phyloP scores from a whole-genome alignment of 2,329 filamentous ascomycete species.

The Fusarium hainanense region DNA sequence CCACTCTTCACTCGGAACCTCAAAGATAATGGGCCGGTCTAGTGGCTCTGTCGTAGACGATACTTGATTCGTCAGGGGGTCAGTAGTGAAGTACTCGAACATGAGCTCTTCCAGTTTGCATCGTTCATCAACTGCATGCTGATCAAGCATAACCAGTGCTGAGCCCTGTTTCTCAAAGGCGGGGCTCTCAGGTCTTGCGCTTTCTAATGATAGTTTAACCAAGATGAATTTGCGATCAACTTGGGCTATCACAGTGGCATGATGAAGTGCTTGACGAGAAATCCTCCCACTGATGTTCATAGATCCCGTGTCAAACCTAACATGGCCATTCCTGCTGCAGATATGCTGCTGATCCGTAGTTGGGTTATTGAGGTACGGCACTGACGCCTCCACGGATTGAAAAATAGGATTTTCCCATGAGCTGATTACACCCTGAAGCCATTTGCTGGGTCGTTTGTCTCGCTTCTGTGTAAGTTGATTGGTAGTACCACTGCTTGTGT shows the following conservation, averaged over 20 bases:
- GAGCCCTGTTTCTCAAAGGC: slow-evolving; percentile 41
- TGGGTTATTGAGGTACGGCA: slow-evolving; percentile 55
- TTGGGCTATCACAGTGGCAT: slow-evolving; percentile 78
- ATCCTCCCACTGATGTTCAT: slow-evolving; percentile 59
- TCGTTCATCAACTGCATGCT: slow-evolving; percentile 94
- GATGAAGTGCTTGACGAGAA: slow-evolving; percentile 68
- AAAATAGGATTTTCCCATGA: slow-evolving; percentile 85
- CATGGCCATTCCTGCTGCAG: slow-evolving; percentile 13
- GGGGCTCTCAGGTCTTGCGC: background rate
- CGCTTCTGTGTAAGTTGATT: background rate
- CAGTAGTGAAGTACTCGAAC: slow-evolving; percentile 57
- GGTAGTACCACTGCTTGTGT: background rate
- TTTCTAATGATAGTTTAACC: slow-evolving; percentile 61
- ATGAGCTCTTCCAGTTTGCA: slow-evolving; percentile 82
- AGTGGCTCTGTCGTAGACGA: slow-evolving; percentile 53
- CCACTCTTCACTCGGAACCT: slow-evolving; percentile 70
- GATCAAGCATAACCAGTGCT: slow-evolving; percentile 84
- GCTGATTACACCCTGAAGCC: slow-evolving; percentile 70
- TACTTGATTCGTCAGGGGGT: background rate
- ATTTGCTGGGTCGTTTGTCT: slow-evolving; percentile 52
- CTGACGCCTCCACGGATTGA: slow-evolving; percentile 56
- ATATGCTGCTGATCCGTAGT: background rate
- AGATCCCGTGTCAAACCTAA: slow-evolving; percentile 48
- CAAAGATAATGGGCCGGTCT: slow-evolving; percentile 70
- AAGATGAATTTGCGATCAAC: slow-evolving; percentile 93